Percentiles rank a stretch among this genome's conserved stretches.
Conservation (phyloP, 2,329 filamentous ascomycete genomes). For the Biscogniauxia sp. region DNA sequence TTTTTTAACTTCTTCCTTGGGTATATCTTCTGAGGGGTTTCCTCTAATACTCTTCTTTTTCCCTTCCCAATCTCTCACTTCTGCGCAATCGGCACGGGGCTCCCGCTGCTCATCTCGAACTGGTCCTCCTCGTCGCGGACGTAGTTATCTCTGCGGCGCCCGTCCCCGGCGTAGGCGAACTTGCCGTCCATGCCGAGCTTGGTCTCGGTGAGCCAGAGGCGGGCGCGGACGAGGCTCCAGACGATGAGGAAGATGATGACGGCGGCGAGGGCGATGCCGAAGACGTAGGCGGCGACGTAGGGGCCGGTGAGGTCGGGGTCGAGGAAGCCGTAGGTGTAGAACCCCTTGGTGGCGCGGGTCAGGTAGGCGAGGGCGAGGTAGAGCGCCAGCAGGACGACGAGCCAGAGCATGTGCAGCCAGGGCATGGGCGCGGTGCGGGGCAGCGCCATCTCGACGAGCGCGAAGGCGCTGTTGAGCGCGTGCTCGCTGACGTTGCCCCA, state of each 20-base stretch:
- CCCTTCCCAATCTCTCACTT: neutral
- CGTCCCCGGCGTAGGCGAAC: conserved; percentile 16
- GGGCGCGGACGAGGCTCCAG: conserved; percentile 40
- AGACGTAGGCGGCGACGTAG: conserved; percentile 59
- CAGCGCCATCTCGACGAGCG: conserved; percentile 71
- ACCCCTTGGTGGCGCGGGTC: conserved; percentile 65
- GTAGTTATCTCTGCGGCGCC: neutral
- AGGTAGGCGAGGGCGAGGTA: conserved; percentile 76
- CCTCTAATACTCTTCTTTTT: neutral
- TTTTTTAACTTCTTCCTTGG: neutral
- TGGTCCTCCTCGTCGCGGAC: neutral
- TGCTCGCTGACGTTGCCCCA: conserved; percentile 74
- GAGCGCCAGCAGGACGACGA: conserved; percentile 66
- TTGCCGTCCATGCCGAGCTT: conserved; percentile 26
- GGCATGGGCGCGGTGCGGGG: conserved; percentile 59
- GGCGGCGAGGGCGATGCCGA: conserved; percentile 46
- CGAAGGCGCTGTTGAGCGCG: conserved; percentile 69
- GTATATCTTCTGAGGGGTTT: too few species aligned
- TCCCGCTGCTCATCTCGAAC: neutral
- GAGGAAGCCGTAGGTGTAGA: conserved; percentile 79
- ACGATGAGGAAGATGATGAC: conserved; percentile 43
- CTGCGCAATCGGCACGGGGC: neutral
- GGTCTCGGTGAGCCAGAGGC: conserved; percentile 36
- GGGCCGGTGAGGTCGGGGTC: conserved; percentile 53
- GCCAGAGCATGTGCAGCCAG: conserved; percentile 63